These are phyloP conservation scores for Aspergillus quadricinctus DNA, from an alignment of 2,329 filamentous ascomycete species.

Conservation along the genomic window DNA sequence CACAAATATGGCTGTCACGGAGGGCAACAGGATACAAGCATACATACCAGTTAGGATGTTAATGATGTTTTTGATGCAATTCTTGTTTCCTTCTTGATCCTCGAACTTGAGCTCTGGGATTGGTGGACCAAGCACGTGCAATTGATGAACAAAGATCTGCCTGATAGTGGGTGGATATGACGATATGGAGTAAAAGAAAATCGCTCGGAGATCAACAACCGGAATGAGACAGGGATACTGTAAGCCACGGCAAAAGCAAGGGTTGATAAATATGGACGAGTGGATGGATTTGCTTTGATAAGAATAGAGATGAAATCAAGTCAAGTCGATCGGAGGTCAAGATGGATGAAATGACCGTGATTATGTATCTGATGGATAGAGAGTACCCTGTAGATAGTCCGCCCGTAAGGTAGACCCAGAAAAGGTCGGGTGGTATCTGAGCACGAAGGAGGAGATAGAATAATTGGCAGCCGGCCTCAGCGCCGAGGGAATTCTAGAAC, in stretches of 20 bases:
- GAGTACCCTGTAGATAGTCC: not conserved
- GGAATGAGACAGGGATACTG: slow-evolving; percentile 7
- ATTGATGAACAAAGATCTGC: slow-evolving; percentile 11
- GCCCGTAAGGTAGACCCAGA: not conserved
- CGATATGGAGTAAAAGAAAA: slow-evolving; percentile 8
- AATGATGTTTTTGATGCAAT: not conserved
- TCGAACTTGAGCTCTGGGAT: not conserved
- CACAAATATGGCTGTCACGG: slow-evolving; percentile 3
- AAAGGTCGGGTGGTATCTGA: not conserved
- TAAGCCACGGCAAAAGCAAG: slow-evolving; percentile 2
- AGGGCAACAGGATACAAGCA: not conserved
- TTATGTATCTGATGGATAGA: not conserved
- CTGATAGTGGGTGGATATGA: slow-evolving; percentile 7
- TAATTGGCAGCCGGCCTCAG: not conserved
- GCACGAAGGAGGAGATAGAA: not conserved
- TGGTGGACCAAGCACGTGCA: not conserved
- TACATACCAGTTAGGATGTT: slow-evolving; percentile 2
- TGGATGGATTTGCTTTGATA: slow-evolving; percentile 6
- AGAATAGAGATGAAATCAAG: slow-evolving; percentile 5
- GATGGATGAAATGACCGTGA: not conserved
- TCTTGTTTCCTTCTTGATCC: not conserved
- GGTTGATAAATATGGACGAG: not conserved
- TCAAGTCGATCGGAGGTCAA: not conserved
- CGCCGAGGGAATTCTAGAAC: slow-evolving; percentile 4
- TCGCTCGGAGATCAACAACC: slow-evolving; percentile 11